These are phyloP conservation scores for Apocynum venetum DNA, from an alignment of 257 asterid species.

Conservation along the genomic window DNA sequence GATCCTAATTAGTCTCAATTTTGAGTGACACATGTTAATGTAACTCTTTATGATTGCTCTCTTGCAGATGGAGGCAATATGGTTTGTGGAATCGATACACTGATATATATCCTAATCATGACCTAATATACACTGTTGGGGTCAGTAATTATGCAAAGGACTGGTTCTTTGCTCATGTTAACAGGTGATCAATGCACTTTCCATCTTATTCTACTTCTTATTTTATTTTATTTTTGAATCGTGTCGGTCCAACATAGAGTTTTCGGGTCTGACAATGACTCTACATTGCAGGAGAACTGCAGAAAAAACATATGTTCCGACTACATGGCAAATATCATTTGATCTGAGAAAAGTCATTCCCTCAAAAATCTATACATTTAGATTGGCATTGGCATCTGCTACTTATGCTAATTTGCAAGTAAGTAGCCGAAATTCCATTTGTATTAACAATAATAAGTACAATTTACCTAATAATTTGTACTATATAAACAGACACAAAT, in stretches of 20 bases:
- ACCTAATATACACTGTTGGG: slow-evolving; percentile 28
- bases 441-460: too few species aligned
- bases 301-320: slow-evolving; percentile 23
- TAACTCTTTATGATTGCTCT: neutral
- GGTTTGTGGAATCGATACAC: slow-evolving; percentile 28
- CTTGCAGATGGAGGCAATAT: slow-evolving; percentile 9
- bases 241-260: neutral
- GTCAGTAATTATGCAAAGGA: slow-evolving; percentile 25
- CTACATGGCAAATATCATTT: slow-evolving; percentile 63
- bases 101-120: slow-evolving; percentile 32
- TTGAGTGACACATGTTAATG: too few species aligned
- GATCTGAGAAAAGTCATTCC: slow-evolving; percentile 25
- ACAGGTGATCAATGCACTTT: slow-evolving; percentile 1
- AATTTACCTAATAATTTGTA: too few species aligned
- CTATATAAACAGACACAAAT: too few species aligned
- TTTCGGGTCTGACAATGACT: neutral
- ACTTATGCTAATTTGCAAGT: slow-evolving; percentile 47
- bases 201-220: neutral
- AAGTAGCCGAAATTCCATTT: neutral
- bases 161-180: slow-evolving; percentile 45
- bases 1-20: too few species aligned
- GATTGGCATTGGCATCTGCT: slow-evolving; percentile 79
- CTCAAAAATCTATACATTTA: slow-evolving; percentile 39
- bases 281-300: slow-evolving; percentile 31
- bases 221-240: neutral